Base-by-base conservation (phyloP, 495 filamentous ascomycete species). In the Penicillium pulvis region DNA sequence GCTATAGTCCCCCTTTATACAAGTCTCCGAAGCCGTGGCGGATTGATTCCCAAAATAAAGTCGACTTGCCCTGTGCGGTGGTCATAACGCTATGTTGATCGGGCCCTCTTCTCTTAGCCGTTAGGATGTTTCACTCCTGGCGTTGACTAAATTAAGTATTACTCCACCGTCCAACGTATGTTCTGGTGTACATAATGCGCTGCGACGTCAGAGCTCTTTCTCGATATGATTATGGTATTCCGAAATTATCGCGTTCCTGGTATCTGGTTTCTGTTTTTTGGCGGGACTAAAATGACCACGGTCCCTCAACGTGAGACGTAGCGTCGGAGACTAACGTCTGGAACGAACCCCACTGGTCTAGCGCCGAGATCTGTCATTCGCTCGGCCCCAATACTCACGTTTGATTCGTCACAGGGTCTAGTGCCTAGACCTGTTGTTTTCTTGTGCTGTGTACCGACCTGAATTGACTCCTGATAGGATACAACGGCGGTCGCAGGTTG, bases 301-400 rank as follows among this genome's bases (percentile, higher is more conserved):
- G 39, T 35, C 55, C 36, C 36, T 58, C 52, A 56, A 66, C 41
- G 3, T 66, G 63, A 66, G 63, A 66, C 63, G 59, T 66, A 66
- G 63, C 63, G 63, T 60, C 56, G 53, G 59, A 56, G 63, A 61
- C 63, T 58, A 62, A 60, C 50, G 44, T 44, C 45, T 53, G 55
- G 58, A 58, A 46, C 10, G 10, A 12, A 46, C 51, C 52, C 51
- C 52, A 54, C 57, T 47, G 44, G 42, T 19, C 9, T 11, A 26
- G 28, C 24, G 17, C 17, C 48, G 9, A 16, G 23, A 50, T 33
- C 28, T 41, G 36, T 33, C 54, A 33, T 47, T 24, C 20, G 45
- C 45, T 41, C 39, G 39, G 39, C 14, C 39, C 39, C 33, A 36
- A 11, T 17, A 11, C 19, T 11, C 45, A 16, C 45, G 19, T 47